Evolutionary conservation across 2,329 filamentous ascomycete species (phyloP).

Genomic region (Aspergillus ibericus): DNA sequence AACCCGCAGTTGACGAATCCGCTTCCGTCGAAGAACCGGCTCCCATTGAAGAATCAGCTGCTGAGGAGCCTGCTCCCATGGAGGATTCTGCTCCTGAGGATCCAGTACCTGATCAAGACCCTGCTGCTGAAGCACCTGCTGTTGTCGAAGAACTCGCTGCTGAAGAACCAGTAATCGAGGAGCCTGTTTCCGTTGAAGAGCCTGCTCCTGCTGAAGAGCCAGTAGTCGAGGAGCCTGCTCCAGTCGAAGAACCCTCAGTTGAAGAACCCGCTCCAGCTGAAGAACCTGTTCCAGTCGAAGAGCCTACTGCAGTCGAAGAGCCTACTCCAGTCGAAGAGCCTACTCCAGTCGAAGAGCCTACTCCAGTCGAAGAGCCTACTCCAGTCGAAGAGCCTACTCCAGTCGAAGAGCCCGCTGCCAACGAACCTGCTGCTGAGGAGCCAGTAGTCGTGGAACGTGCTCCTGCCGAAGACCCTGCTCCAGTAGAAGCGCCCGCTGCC

Average conservation of each 20-base stretch:
- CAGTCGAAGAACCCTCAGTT: constrained; percentile 14
- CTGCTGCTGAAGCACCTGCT: constrained; percentile 7
- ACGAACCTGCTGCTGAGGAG: constrained; percentile 11
- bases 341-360: constrained; percentile 15
- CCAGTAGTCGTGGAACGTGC: constrained; percentile 17
- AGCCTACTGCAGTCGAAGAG: constrained; percentile 13
- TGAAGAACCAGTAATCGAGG: not conserved
- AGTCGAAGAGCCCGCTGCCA: constrained; percentile 1
- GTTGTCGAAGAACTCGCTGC: constrained; percentile 13
- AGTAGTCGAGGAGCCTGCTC: constrained; percentile 15
- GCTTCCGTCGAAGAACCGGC: too few relatives aligned
- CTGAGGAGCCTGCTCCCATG: not conserved
- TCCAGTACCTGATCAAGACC: not conserved
- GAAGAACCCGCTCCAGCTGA: constrained; percentile 19
- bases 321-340: constrained; percentile 13
- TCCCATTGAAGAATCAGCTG: constrained; percentile 4
- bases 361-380: constrained; percentile 5
- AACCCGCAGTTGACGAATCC: too few relatives aligned
- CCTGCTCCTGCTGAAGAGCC: constrained; percentile 13
- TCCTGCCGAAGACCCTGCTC: constrained; percentile 16
- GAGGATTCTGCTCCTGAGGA: constrained; percentile 9
- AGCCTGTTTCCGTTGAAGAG: constrained; percentile 14
- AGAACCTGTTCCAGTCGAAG: constrained; percentile 14
- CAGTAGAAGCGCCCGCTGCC: too few relatives aligned
- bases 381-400: not conserved